phyloP scores from a whole-genome alignment of 1,284 basidiomycete genomes.

The Stereum hirsutum region DNA sequence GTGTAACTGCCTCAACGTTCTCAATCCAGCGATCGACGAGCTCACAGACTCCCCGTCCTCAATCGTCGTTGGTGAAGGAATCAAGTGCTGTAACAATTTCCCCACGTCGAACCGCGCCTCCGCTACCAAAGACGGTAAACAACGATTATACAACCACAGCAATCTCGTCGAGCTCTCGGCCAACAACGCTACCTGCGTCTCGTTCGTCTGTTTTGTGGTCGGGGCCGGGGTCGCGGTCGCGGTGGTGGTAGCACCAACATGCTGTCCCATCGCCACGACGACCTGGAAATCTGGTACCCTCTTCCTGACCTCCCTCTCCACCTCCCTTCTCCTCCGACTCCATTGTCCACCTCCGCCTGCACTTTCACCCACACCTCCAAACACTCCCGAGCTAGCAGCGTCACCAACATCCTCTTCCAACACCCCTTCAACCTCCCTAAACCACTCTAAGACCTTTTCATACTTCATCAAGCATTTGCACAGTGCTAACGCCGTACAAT shows the following conservation, averaged over 20 bases:
- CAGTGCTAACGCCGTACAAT: conserved; percentile 70
- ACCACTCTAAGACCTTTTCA: conserved; percentile 39
- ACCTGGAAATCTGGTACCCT: conserved; percentile 82
- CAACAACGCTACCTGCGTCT: conserved; percentile 45
- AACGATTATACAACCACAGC: conserved; percentile 77
- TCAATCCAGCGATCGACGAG: conserved; percentile 30
- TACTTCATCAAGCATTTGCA: conserved; percentile 69
- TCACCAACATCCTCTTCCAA: conserved; percentile 60
- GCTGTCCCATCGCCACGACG: conserved; percentile 70
- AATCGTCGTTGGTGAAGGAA: conserved; percentile 24
- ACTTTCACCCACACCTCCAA: too few relatives aligned
- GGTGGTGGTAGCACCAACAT: conserved; percentile 23
- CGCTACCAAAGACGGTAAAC: conserved; percentile 62
- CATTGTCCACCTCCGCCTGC: conserved; percentile 65
- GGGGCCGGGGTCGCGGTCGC: conserved; percentile 2
- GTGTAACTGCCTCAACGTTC: conserved; percentile 67
- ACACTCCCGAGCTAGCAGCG: too few relatives aligned
- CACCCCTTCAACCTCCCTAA: conserved; percentile 39
- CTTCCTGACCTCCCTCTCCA: conserved; percentile 68
- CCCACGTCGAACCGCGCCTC: conserved; percentile 84
- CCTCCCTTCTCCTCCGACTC: conserved; percentile 48
- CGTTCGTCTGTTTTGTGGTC: conserved; percentile 22
- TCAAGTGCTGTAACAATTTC: conserved; percentile 65
- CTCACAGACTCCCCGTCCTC: not conserved
- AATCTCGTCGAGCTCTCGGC: conserved; percentile 74